phyloP scores from a whole-genome alignment of 805 yeast species.

The Cyberlindnera lachancei region DNA sequence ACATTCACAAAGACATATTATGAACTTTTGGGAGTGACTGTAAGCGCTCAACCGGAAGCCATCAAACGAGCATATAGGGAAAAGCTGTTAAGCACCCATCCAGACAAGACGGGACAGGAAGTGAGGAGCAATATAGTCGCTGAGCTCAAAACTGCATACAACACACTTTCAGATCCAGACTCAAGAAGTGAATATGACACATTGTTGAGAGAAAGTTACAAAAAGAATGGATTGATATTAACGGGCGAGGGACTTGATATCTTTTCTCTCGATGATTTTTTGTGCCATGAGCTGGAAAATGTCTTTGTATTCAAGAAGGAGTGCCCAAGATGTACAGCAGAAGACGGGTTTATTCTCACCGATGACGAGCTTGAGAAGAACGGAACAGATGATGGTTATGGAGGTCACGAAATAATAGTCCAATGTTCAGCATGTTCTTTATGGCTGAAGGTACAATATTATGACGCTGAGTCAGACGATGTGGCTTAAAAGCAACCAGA shows the following conservation, averaged over 20 bases:
- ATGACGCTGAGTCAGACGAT: slow-evolving; percentile 32
- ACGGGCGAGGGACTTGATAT: slow-evolving; percentile 66
- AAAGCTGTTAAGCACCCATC: slow-evolving; percentile 60
- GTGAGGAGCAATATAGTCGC: slow-evolving; percentile 26
- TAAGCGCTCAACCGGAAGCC: slow-evolving; percentile 29
- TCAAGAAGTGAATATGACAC: slow-evolving; percentile 46
- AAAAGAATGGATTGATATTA: slow-evolving; percentile 27
- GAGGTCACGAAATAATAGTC: slow-evolving; percentile 58
- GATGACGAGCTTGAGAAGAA: slow-evolving; percentile 55
- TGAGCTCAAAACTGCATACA: slow-evolving; percentile 57
- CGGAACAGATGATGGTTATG: slow-evolving; percentile 39
- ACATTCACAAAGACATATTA: slow-evolving; percentile 41
- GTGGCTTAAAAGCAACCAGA: background rate
- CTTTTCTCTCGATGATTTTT: slow-evolving; percentile 57
- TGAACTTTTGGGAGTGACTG: slow-evolving; percentile 46
- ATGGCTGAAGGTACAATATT: slow-evolving; percentile 73
- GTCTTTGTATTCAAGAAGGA: slow-evolving; percentile 38
- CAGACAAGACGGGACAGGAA: slow-evolving; percentile 50
- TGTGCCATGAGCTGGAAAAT: slow-evolving; percentile 29
- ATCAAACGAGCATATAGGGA: slow-evolving; percentile 59
- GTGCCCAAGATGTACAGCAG: slow-evolving; percentile 61
- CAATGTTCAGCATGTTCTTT: slow-evolving; percentile 82
- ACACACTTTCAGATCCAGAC: slow-evolving; percentile 36
- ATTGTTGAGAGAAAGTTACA: slow-evolving; percentile 27
- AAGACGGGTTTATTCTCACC: slow-evolving; percentile 45